Percentiles rank a stretch among this genome's conserved stretches.
Evolutionary conservation across 768 basidiomycete genomes (phyloP).

Genomic region (Panus rudis): DNA sequence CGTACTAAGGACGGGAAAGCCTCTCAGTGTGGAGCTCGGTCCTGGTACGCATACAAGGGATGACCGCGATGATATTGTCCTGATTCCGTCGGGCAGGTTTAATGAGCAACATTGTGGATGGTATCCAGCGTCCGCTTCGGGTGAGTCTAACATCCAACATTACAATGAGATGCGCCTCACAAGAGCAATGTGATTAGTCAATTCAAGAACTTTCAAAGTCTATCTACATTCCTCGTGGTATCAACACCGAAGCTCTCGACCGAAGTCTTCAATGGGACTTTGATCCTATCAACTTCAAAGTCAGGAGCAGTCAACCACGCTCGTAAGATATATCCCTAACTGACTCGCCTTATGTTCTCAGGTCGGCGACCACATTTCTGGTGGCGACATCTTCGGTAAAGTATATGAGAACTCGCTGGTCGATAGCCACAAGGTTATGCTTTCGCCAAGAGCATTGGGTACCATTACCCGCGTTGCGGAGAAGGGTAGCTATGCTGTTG

Average conservation of each 20-base stretch:
- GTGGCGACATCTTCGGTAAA: slow-evolving; percentile 91
- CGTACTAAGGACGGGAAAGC: slow-evolving; percentile 94
- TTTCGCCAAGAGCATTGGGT: slow-evolving; percentile 88
- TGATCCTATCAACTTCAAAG: slow-evolving; percentile 73
- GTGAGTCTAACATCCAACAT: slow-evolving; percentile 36
- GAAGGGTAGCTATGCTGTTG: slow-evolving; percentile 87
- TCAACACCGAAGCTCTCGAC: slow-evolving; percentile 94
- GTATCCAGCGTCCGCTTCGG: slow-evolving; percentile 88
- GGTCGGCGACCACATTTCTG: slow-evolving; percentile 96
- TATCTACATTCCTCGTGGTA: slow-evolving; percentile 99
- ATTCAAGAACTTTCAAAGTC: slow-evolving; percentile 97
- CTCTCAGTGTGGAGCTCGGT: slow-evolving; percentile 94
- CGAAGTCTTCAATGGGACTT: slow-evolving; percentile 93
- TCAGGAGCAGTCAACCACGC: slow-evolving; percentile 24
- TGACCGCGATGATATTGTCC: neutral
- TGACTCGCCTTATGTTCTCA: slow-evolving; percentile 23
- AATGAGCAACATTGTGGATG: slow-evolving; percentile 99
- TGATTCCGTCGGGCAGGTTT: slow-evolving; percentile 72
- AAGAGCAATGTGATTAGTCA: slow-evolving; percentile 35
- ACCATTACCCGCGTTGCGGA: slow-evolving; percentile 91
- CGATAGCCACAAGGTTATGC: slow-evolving; percentile 95
- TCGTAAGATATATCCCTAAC: slow-evolving; percentile 3
- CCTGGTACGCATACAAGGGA: slow-evolving; percentile 55
- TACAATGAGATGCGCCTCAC: slow-evolving; percentile 3
- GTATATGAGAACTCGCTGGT: slow-evolving; percentile 98